Evolutionary conservation across 768 basidiomycete genomes (phyloP).

Genomic region (Leucocoprinus sp.): DNA sequence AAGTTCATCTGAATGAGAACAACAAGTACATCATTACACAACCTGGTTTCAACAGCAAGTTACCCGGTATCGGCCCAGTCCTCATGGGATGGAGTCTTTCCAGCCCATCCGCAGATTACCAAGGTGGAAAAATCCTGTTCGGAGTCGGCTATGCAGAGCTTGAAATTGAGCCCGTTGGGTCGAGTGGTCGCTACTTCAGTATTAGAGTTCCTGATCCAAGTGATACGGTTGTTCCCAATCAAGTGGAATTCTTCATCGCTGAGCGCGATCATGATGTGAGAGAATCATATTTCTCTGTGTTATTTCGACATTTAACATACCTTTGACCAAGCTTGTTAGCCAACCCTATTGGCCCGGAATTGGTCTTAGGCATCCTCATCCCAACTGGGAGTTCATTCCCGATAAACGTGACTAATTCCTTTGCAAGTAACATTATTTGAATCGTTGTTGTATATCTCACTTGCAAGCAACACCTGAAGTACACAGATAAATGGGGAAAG

Average conservation of each 20-base stretch:
- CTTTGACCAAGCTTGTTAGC: background rate
- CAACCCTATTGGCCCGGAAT: background rate
- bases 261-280: background rate
- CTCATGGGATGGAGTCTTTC: conserved; percentile 1
- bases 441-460: background rate
- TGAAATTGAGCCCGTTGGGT: background rate
- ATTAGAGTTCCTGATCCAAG: conserved; percentile 1
- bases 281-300: background rate
- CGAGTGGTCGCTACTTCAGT: background rate
- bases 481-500: no score
- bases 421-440: no score
- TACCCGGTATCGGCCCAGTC: background rate
- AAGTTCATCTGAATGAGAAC: background rate
- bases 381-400: conserved; percentile 3
- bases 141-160: background rate
- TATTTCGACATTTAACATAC: background rate
- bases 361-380: background rate
- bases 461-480: no score
- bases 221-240: background rate
- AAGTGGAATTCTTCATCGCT: background rate
- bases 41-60: background rate
- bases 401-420: no score
- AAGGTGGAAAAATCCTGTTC: background rate
- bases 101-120: background rate
- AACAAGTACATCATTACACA: conserved; percentile 2